Conservation (phyloP, 257 asterid genomes). For the Solanum boliviense region DNA sequence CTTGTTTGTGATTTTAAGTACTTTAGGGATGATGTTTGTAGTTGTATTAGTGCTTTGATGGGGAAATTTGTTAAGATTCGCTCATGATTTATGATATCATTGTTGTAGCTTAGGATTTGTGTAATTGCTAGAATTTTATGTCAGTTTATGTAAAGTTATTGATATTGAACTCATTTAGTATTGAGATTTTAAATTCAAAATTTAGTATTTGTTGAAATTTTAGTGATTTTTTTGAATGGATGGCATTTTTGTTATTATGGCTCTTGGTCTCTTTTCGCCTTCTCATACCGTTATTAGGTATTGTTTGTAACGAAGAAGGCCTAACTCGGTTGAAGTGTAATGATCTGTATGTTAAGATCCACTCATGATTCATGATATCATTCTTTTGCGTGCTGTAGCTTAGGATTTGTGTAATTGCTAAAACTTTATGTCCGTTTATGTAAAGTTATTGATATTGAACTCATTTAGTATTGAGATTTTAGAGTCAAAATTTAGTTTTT, state of each 20-base stretch:
- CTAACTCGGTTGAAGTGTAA: neutral
- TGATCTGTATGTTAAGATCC: neutral
- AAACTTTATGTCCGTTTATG: neutral
- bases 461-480: neutral
- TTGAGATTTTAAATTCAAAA: too few species aligned
- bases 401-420: neutral
- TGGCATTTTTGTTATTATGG: neutral
- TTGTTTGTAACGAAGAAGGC: neutral
- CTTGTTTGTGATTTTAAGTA: neutral
- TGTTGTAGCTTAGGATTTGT: too few species aligned
- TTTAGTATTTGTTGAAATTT: neutral
- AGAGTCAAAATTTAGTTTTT: neutral
- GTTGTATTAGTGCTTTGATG: too few species aligned
- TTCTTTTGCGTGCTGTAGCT: neutral
- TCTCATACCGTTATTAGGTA: neutral
- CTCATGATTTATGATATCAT: neutral
- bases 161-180: too few species aligned
- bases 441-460: neutral
- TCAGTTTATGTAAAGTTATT: too few species aligned
- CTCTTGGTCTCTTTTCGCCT: neutral
- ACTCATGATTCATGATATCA: neutral
- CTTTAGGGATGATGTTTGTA: too few species aligned
- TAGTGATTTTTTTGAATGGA: neutral
- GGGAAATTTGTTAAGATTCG: neutral
- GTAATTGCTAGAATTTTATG: too few species aligned